Percentiles rank a stretch among this genome's conserved stretches.
Evolutionary conservation across 1,284 basidiomycete species (phyloP).

Genomic region (Mycena sp.): DNA sequence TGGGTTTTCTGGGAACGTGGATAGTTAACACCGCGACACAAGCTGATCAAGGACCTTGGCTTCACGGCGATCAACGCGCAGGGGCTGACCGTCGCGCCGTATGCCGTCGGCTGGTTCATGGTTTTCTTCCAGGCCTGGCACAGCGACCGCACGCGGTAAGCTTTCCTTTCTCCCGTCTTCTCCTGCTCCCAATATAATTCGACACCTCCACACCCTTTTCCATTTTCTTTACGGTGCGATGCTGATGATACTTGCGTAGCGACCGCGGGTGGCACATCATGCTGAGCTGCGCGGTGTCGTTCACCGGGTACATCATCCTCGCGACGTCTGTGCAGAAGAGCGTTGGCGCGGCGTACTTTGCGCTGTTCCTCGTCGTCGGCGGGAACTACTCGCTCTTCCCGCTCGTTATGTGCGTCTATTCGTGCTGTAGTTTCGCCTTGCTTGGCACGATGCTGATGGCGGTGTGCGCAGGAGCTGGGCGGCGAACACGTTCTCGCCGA

Average conservation of each 20-base stretch:
- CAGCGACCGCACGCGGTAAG: constrained; percentile 53
- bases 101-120: constrained; percentile 62
- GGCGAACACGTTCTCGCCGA: constrained; percentile 63
- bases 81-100: constrained; percentile 64
- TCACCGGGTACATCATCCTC: constrained; percentile 61
- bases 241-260: too few relatives aligned
- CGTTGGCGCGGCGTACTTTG: constrained; percentile 63
- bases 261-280: constrained; percentile 66
- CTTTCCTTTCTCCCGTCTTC: neutral
- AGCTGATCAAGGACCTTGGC: constrained; percentile 62
- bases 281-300: constrained; percentile 52
- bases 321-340: constrained; percentile 59
- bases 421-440: neutral
- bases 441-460: neutral
- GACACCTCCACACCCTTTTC: too few relatives aligned
- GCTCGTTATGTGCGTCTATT: constrained; percentile 63
- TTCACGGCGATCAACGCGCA: constrained; percentile 64
- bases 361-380: constrained; percentile 62
- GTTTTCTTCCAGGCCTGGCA: constrained; percentile 65
- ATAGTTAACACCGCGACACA: constrained; percentile 31
- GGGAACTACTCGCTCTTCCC: constrained; percentile 65
- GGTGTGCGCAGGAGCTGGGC: constrained; percentile 60
- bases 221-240: too few relatives aligned
- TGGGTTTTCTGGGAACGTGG: neutral
- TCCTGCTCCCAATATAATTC: too few relatives aligned